Evolutionary conservation across 345 rosid species (phyloP).

Genomic region (Brassica incana): DNA sequence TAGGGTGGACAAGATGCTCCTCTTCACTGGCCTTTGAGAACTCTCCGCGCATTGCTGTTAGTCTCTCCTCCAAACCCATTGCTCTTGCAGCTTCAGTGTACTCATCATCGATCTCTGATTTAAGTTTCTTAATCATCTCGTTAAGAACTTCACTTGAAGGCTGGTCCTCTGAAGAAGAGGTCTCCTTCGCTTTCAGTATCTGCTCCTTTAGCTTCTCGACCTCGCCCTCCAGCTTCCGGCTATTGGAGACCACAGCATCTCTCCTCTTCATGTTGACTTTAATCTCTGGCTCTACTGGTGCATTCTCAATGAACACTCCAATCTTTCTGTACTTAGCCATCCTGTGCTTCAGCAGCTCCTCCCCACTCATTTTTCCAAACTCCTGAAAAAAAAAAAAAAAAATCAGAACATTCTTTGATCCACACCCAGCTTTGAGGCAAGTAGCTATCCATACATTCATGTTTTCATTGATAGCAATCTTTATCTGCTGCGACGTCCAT

Average conservation of each 20-base stretch:
- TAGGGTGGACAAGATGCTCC: slow-evolving; percentile 62
- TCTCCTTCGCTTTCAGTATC: slow-evolving; percentile 62
- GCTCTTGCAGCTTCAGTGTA: slow-evolving; percentile 62
- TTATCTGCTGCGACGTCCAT: slow-evolving; percentile 90
- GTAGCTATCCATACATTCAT: slow-evolving; percentile 64
- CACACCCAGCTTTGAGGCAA: slow-evolving; percentile 9
- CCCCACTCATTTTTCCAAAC: slow-evolving; percentile 65
- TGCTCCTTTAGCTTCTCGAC: slow-evolving; percentile 68
- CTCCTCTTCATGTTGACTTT: slow-evolving; percentile 77
- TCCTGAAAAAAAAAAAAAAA: slow-evolving; percentile 47
- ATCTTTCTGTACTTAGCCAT: slow-evolving; percentile 79
- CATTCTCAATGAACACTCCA: slow-evolving; percentile 72
- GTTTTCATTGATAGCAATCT: slow-evolving; percentile 69
- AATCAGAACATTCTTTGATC: background rate
- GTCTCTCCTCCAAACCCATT: slow-evolving; percentile 60
- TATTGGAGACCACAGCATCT: slow-evolving; percentile 49
- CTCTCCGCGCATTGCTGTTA: slow-evolving; percentile 49
- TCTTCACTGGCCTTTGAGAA: slow-evolving; percentile 50
- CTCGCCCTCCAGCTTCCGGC: slow-evolving; percentile 58
- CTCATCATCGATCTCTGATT: slow-evolving; percentile 73
- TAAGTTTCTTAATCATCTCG: slow-evolving; percentile 67
- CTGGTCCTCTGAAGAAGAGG: slow-evolving; percentile 41
- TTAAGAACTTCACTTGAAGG: slow-evolving; percentile 54
- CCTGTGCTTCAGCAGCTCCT: slow-evolving; percentile 67
- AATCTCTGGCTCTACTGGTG: slow-evolving; percentile 57